phyloP scores from a whole-genome alignment of 371 early-diverging fungal species.

The Saksenaea oblongispora region DNA sequence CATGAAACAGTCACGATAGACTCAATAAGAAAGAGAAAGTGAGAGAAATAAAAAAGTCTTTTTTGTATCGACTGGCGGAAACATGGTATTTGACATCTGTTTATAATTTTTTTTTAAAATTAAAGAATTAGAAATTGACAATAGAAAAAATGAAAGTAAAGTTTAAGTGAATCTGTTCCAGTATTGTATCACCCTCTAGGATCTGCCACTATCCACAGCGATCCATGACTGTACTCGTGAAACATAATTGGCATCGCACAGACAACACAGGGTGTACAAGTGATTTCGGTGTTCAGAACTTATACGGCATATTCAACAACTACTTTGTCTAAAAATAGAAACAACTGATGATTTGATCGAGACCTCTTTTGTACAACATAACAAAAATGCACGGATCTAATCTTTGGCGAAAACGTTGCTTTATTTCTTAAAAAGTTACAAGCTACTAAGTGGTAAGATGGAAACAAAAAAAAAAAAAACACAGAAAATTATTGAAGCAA shows the following conservation, averaged over 20 bases:
- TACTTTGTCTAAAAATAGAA: background rate
- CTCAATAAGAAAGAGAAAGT: background rate
- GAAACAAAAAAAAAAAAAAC: no score
- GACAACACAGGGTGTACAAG: background rate
- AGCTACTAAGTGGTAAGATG: background rate
- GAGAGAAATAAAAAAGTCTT: no score
- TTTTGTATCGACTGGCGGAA: no score
- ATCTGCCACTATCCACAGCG: background rate
- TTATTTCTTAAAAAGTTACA: conserved; percentile 1
- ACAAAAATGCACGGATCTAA: conserved; percentile 1
- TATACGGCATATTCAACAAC: background rate
- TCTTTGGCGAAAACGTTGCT: background rate
- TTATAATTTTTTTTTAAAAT: no score
- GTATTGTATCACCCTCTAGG: background rate
- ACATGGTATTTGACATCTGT: no score
- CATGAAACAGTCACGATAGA: background rate
- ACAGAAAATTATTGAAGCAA: background rate
- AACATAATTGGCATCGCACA: background rate
- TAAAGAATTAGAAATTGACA: background rate
- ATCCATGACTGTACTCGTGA: background rate
- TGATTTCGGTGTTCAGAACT: background rate
- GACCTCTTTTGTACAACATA: background rate
- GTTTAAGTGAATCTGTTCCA: background rate
- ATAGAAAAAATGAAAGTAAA: background rate
- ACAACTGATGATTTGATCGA: background rate